Percentiles rank a stretch among this genome's conserved stretches.
Evolutionary conservation across 2,329 filamentous ascomycete genomes (phyloP).

Genomic region (Exophiala calicioides): DNA sequence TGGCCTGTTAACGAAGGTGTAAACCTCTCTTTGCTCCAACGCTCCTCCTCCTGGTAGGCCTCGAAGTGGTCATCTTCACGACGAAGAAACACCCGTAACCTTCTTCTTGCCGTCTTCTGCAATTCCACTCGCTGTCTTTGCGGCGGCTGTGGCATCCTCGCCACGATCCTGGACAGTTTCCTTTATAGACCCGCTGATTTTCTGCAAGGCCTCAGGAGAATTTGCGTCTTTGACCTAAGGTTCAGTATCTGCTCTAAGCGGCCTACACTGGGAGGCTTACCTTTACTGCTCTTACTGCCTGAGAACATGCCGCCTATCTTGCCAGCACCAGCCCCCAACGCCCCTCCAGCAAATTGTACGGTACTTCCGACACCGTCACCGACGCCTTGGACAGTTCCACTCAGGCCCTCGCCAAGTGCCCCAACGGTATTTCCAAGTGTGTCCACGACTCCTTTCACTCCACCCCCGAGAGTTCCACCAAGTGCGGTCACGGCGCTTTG

Average conservation of each 20-base stretch:
- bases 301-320: constrained; percentile 24
- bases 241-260: constrained; percentile 1
- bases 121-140: constrained; percentile 8
- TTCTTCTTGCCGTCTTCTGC: constrained; percentile 19
- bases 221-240: constrained; percentile 14
- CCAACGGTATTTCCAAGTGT: constrained; percentile 27
- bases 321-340: constrained; percentile 25
- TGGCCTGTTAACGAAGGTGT: no score
- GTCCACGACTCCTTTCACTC: constrained; percentile 29
- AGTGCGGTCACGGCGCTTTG: constrained; percentile 26
- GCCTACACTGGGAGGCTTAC: constrained; percentile 4
- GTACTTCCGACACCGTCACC: constrained; percentile 27
- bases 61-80: constrained; percentile 8
- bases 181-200: constrained; percentile 16
- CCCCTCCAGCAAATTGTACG: constrained; percentile 27
- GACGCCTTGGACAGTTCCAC: constrained; percentile 25
- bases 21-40: no score
- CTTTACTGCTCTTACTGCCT: constrained; percentile 15
- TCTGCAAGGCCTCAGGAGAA: constrained; percentile 15
- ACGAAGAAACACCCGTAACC: constrained; percentile 21
- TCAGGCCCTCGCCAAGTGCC: constrained; percentile 22
- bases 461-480: constrained; percentile 26
- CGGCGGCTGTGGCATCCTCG: constrained; percentile 14
- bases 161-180: constrained; percentile 16
- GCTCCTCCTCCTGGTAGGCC: not conserved